Percentiles rank a stretch among this genome's conserved stretches.
Evolutionary conservation across 1,284 basidiomycete genomes (phyloP).

Genomic region (Cerioporus squamosus): DNA sequence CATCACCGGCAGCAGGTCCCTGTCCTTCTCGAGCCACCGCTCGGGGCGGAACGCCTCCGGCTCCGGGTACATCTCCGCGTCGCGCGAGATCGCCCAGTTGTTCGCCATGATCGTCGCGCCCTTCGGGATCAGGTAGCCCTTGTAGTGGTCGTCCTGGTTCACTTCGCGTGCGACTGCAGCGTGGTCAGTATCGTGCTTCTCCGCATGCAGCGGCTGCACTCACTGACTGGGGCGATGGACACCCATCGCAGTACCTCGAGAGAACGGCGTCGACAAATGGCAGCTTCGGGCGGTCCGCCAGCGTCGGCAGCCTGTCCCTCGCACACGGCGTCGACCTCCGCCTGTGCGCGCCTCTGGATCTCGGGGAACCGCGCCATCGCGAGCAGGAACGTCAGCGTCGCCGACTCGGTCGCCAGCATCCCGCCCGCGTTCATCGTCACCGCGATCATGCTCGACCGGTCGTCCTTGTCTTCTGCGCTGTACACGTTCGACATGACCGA

Average conservation of each 20-base stretch:
- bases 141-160: conserved; percentile 32
- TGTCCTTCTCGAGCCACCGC: conserved; percentile 21
- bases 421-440: too few species aligned
- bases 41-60: conserved; percentile 25
- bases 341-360: conserved; percentile 37
- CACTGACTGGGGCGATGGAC: conserved; percentile 33
- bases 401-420: conserved; percentile 15
- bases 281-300: conserved; percentile 34
- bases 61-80: conserved; percentile 23
- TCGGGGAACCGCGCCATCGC: conserved; percentile 38
- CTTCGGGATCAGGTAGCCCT: conserved; percentile 32
- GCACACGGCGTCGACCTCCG: conserved; percentile 37
- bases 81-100: conserved; percentile 29
- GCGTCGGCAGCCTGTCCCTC: conserved; percentile 37
- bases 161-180: conserved; percentile 26
- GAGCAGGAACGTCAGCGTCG: conserved; percentile 27
- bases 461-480: conserved; percentile 12
- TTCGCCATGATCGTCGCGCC: conserved; percentile 32
- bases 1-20: conserved; percentile 35
- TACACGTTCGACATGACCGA: conserved; percentile 33
- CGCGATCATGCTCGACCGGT: conserved; percentile 26
- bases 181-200: neutral
- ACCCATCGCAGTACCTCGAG: conserved; percentile 40
- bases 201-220: neutral
- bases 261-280: conserved; percentile 38